Percentiles rank a stretch among this genome's conserved stretches.
phyloP scores from a whole-genome alignment of 352 stramenopile species.

The Thraustochytrium striatum region DNA sequence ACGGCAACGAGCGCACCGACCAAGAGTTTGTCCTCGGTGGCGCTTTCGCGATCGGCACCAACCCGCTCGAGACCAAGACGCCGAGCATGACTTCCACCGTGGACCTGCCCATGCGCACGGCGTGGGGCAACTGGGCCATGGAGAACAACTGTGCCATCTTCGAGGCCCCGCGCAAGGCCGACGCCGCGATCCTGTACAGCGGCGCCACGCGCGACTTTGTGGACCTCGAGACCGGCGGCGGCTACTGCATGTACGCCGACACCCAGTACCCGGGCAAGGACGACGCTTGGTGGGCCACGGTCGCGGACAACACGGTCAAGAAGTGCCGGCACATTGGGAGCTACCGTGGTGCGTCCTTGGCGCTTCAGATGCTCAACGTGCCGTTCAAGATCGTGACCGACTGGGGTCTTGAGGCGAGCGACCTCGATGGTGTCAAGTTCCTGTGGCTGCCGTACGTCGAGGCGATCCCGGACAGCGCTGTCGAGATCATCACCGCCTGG shows the following conservation, averaged over 20 bases:
- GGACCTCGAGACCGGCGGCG: background rate
- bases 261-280: slow-evolving; percentile 16
- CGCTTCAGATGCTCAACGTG: slow-evolving; percentile 26
- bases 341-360: slow-evolving; percentile 31
- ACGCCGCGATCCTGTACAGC: background rate
- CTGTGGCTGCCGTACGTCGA: slow-evolving; percentile 2
- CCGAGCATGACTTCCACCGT: background rate
- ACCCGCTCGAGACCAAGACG: slow-evolving; percentile 1
- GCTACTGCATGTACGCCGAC: slow-evolving; percentile 38
- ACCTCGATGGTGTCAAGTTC: slow-evolving; percentile 13
- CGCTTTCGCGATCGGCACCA: background rate
- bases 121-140: background rate
- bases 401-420: background rate
- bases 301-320: background rate
- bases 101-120: background rate
- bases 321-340: slow-evolving; percentile 17
- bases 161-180: background rate
- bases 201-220: slow-evolving; percentile 37
- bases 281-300: slow-evolving; percentile 28
- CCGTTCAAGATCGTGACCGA: slow-evolving; percentile 42
- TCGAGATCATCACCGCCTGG: slow-evolving; percentile 30
- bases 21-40: background rate
- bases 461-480: background rate
- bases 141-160: background rate
- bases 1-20: background rate